These are phyloP conservation scores for Pythium phragmiticola DNA, from an alignment of 352 stramenopile genomes.

Conservation along the genomic window DNA sequence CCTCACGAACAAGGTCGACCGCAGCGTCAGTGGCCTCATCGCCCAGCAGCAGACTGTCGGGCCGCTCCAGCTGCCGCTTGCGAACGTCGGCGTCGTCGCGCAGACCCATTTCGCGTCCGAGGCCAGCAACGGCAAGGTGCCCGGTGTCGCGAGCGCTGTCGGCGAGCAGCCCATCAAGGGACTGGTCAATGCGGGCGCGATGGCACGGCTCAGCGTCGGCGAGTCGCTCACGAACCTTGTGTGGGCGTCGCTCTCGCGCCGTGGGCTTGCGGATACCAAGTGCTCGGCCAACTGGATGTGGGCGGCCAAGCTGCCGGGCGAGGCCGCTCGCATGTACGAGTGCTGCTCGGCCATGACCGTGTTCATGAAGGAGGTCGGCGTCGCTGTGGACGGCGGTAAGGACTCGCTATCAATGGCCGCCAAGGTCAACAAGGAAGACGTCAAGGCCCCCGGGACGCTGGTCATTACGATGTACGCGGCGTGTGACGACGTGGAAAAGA, in stretches of 20 bases:
- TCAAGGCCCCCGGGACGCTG: constrained; percentile 97
- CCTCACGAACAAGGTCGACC: constrained; percentile 97
- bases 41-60: constrained; percentile 99
- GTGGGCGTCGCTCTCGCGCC: constrained; percentile 91
- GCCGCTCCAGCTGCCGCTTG: constrained; percentile 95
- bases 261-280: constrained; percentile 96
- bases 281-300: constrained; percentile 99
- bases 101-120: constrained; percentile 93
- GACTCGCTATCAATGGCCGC: constrained; percentile 99
- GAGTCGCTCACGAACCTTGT: constrained; percentile 99
- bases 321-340: constrained; percentile 98
- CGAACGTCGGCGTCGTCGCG: constrained; percentile 97
- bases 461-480: constrained; percentile 98
- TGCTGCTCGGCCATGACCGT: constrained; percentile 95
- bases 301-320: constrained; percentile 97
- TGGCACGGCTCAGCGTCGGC: constrained; percentile 96
- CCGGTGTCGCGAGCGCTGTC: constrained; percentile 95
- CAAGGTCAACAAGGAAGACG: constrained; percentile 91
- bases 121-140: constrained; percentile 68
- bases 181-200: constrained; percentile 92
- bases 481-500: constrained; percentile 96
- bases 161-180: constrained; percentile 98
- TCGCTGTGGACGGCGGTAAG: constrained; percentile 98
- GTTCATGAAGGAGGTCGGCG: constrained; percentile 94
- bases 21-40: constrained; percentile 97